Conservation (phyloP, 2,329 filamentous ascomycete species). For the Fusarium tupiense region DNA sequence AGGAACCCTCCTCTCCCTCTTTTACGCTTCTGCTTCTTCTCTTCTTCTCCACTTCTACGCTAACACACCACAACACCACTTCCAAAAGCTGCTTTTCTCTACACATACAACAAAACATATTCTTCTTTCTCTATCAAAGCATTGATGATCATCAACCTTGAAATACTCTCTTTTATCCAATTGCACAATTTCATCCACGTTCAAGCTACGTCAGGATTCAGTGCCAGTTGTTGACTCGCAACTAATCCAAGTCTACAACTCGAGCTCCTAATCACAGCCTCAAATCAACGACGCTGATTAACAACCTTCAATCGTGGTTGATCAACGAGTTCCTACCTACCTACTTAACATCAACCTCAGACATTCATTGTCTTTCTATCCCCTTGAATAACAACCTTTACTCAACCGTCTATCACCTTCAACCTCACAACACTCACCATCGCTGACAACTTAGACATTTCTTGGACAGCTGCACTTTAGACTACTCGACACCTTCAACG, state of each 20-base stretch:
- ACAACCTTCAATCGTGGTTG: neutral
- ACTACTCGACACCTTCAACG: neutral
- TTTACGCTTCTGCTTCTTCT: neutral
- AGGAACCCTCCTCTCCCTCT: constrained; percentile 2
- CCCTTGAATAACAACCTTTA: neutral
- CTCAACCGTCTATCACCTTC: neutral
- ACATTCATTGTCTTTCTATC: neutral
- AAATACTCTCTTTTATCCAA: neutral
- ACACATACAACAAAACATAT: neutral
- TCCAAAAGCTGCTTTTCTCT: neutral
- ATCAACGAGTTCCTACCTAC: neutral
- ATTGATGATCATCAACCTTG: neutral
- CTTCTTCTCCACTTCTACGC: neutral
- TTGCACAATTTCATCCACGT: constrained; percentile 3
- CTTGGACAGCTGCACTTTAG: constrained; percentile 18
- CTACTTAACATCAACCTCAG: neutral
- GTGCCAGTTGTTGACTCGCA: neutral
- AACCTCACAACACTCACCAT: neutral
- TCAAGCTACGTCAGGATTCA: constrained; percentile 1
- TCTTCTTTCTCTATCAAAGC: neutral
- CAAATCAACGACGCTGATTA: constrained; percentile 12
- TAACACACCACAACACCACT: neutral
- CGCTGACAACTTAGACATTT: neutral
- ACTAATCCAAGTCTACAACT: neutral
- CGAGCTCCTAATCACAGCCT: neutral